Conservation (phyloP, 2,329 filamentous ascomycete species). For the Alternaria triticina region DNA sequence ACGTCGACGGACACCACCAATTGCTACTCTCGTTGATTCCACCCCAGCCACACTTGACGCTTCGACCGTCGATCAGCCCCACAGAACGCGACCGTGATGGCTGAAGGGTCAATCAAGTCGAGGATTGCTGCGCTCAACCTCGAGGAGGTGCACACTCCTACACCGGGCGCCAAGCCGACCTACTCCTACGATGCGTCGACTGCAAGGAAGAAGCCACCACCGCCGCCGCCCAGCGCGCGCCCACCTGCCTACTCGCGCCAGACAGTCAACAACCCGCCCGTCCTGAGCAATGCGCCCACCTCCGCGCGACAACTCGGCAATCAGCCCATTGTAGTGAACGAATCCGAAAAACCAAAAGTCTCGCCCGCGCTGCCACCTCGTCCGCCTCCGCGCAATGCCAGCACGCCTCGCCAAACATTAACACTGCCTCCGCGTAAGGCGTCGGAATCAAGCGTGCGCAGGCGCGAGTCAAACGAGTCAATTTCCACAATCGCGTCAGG, state of each 20-base stretch:
- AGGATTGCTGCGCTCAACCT: slow-evolving; percentile 58
- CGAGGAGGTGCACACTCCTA: slow-evolving; percentile 51
- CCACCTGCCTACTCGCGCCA: slow-evolving; percentile 41
- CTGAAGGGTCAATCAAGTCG: slow-evolving; percentile 49
- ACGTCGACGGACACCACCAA: slow-evolving; percentile 1
- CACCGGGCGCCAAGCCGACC: slow-evolving; percentile 44
- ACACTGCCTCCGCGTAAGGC: slow-evolving; percentile 53
- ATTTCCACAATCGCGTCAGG: slow-evolving; percentile 58
- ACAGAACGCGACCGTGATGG: slow-evolving; percentile 34
- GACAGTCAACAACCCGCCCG: slow-evolving; percentile 51
- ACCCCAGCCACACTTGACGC: slow-evolving; percentile 13
- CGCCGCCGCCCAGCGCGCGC: slow-evolving; percentile 47
- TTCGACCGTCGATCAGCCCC: slow-evolving; percentile 13
- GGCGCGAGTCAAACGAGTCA: slow-evolving; percentile 55
- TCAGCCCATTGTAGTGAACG: slow-evolving; percentile 38
- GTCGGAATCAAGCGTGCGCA: slow-evolving; percentile 47
- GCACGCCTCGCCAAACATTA: slow-evolving; percentile 47
- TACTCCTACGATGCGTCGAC: slow-evolving; percentile 44
- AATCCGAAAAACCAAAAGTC: slow-evolving; percentile 23
- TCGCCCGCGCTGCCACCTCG: slow-evolving; percentile 45
- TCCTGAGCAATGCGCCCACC: slow-evolving; percentile 44
- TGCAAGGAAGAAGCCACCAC: slow-evolving; percentile 47
- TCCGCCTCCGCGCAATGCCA: slow-evolving; percentile 58
- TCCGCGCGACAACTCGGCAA: slow-evolving; percentile 47
- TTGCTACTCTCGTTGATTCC: slow-evolving; percentile 4